Conservation (phyloP, 2,329 filamentous ascomycete species). For the Fusarium clavum region DNA sequence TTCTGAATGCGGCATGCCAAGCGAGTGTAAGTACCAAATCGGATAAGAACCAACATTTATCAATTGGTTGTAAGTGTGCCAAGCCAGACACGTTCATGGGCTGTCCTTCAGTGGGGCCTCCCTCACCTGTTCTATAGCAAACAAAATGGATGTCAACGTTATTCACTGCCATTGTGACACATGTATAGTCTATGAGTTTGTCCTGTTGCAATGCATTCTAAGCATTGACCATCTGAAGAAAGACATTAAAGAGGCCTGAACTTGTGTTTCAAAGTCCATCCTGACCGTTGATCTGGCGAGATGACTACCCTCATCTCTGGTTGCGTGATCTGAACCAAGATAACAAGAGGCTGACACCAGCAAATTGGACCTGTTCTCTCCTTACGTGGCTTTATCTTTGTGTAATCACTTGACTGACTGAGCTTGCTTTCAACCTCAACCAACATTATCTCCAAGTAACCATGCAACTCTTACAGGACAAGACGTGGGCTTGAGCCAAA, state of each 20-base stretch:
- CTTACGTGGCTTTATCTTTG: neutral
- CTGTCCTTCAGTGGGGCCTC: neutral
- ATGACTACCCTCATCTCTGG: neutral
- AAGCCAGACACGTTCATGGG: neutral
- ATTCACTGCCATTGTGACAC: neutral
- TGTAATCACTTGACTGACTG: neutral
- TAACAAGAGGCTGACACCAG: neutral
- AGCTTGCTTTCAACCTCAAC: neutral
- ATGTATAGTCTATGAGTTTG: neutral
- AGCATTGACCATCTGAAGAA: neutral
- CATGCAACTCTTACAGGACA: neutral
- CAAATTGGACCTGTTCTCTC: neutral
- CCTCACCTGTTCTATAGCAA: neutral
- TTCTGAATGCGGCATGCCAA: neutral
- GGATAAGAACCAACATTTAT: neutral
- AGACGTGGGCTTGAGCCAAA: neutral
- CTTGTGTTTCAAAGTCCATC: neutral
- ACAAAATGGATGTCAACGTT: neutral
- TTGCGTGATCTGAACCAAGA: neutral
- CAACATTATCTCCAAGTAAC: neutral
- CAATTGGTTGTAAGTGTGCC: neutral
- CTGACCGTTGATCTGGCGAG: neutral
- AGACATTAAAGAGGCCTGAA: neutral
- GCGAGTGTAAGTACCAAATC: neutral
- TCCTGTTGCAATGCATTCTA: neutral